phyloP scores from a whole-genome alignment of 106 monocot species.

The Dendrobium officinale region DNA sequence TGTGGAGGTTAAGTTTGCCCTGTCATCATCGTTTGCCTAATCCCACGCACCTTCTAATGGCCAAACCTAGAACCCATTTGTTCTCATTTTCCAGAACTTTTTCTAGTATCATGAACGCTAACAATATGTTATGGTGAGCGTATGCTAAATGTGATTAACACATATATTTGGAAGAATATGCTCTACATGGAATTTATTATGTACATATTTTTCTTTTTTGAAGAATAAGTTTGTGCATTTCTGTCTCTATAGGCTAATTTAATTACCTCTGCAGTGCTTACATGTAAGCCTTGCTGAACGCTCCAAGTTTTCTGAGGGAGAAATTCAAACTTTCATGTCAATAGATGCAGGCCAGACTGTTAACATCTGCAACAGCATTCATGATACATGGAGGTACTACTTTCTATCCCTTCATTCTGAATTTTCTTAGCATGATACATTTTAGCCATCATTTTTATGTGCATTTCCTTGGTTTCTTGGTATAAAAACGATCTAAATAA shows the following conservation, averaged over 20 bases:
- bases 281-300: constrained; percentile 60
- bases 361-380: constrained; percentile 93
- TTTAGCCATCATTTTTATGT: neutral
- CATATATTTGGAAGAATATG: neutral
- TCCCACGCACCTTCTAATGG: neutral
- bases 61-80: neutral
- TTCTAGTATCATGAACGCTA: neutral
- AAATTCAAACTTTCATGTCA: constrained; percentile 99
- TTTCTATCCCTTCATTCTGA: neutral
- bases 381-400: constrained; percentile 93
- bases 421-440: neutral
- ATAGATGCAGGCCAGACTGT: constrained; percentile 79
- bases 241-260: neutral
- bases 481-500: neutral
- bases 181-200: neutral
- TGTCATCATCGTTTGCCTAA: neutral
- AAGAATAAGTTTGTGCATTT: neutral
- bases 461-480: neutral
- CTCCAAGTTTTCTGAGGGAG: constrained; percentile 90
- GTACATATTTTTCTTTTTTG: neutral
- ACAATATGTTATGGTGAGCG: neutral
- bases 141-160: neutral
- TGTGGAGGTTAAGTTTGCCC: neutral
- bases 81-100: neutral
- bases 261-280: constrained; percentile 52